A percentile compares a stretch with the other conserved stretches of the same genome.
Evolutionary conservation across 805 yeast species (phyloP).

Genomic region (Yamadazyma tumulicola): DNA sequence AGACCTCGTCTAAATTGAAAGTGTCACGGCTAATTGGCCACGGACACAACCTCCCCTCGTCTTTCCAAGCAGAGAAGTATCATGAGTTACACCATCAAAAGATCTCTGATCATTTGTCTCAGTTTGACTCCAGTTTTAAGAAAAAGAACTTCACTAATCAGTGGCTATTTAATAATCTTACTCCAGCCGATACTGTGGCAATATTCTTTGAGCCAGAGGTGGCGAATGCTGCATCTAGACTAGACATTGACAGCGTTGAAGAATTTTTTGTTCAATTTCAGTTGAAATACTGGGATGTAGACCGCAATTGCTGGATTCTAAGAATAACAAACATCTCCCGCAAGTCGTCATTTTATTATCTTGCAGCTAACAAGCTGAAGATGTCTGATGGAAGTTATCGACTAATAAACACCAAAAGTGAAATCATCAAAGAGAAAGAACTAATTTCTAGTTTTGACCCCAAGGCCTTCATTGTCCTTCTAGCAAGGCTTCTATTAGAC

Average conservation of each 20-base stretch:
- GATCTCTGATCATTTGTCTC: slow-evolving; percentile 30
- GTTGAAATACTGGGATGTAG: slow-evolving; percentile 25
- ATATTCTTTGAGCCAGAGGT: slow-evolving; percentile 34
- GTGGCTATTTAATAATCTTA: slow-evolving; percentile 30
- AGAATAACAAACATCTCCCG: slow-evolving; percentile 28
- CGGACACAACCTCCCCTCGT: slow-evolving; percentile 32
- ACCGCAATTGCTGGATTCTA: slow-evolving; percentile 18
- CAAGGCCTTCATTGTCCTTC: slow-evolving; percentile 24
- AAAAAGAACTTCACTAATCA: slow-evolving; percentile 35
- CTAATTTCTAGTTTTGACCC: slow-evolving; percentile 31
- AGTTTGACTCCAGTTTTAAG: slow-evolving; percentile 29
- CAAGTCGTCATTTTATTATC: slow-evolving; percentile 24
- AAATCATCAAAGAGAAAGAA: slow-evolving; percentile 22
- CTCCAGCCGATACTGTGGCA: slow-evolving; percentile 20
- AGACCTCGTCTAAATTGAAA: slow-evolving; percentile 31
- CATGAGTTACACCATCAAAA: slow-evolving; percentile 21
- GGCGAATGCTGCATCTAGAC: slow-evolving; percentile 17
- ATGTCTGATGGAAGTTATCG: slow-evolving; percentile 14
- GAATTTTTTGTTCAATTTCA: slow-evolving; percentile 32
- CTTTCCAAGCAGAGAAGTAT: slow-evolving; percentile 22
- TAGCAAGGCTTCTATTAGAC: slow-evolving; percentile 30
- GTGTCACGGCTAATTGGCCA: slow-evolving; percentile 29
- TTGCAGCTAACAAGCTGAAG: slow-evolving; percentile 14
- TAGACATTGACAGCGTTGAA: slow-evolving; percentile 15
- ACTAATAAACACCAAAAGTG: slow-evolving; percentile 17